Evolutionary conservation across 306 rosid species (phyloP), one percentile per base, ranked within the genome.

Genomic region (Lathyrus sativus): DNA sequence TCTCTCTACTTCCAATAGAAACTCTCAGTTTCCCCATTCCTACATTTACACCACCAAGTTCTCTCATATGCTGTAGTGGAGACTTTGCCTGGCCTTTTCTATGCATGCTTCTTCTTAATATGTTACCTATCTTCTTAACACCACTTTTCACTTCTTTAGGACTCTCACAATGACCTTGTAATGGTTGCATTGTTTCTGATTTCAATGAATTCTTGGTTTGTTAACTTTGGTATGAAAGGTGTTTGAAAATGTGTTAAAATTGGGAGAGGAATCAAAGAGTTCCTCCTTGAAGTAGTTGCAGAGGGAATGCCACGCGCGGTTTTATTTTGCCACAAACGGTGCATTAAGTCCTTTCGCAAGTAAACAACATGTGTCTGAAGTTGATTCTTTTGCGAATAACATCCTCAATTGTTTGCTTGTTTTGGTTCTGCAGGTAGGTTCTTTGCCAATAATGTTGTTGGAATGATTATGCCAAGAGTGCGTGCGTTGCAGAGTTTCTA

Each of bases 1-100:
- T 84, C 70, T 96, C 98, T 67, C 89, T 78, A 48, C 85, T 88
- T 67, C 98, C 96, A 44, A 93, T 93, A 1, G 99, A 90, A 12
- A 90, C 85, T 79, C 97, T 86, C 13, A 93, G 84, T 79, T 83
- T 92, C 77, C 90, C 98, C 86, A 81, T 80, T 29, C 96, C 98
- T 13, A 92, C 83, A 85, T 86, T 92, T 62, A 87, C 85, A 62
- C 93, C 84, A 62, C 96, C 90, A 48, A 85, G 87, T 76, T 73
- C 88, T 70, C 90, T 83, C 84, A 89, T 74, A 35, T 92, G 86
- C 24, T 84, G 95, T 78, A 78, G 18, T 35, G 97, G 97, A 31
- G 97, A 88, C 69, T 87, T 93, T 4, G 57, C 69, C 64, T 86
- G 89, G 15, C 61, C 57, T 77, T 76, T 88, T 87, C 79, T 90